Conservation (phyloP, 148 eudicot genomes). For the Fagopyrum tataricum region DNA sequence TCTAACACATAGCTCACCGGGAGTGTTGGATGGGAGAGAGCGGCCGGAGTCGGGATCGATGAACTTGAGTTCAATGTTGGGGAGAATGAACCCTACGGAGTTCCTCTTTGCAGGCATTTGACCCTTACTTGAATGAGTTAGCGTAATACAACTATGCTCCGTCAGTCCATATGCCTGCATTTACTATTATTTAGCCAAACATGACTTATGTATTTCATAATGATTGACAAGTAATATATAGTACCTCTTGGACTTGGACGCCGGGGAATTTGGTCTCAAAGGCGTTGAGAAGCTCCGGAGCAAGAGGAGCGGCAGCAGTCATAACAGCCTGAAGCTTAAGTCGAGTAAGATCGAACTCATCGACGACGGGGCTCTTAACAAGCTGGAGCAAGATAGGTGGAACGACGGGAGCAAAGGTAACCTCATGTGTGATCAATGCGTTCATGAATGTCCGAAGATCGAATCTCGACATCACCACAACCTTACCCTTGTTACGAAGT, state of each 20-base stretch:
- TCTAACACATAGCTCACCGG: constrained; percentile 79
- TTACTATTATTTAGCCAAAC: no score
- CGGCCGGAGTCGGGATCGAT: constrained; percentile 61
- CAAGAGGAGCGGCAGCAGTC: constrained; percentile 97
- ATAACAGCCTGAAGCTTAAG: constrained; percentile 66
- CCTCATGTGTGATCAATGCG: constrained; percentile 52
- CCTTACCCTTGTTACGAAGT: constrained; percentile 84
- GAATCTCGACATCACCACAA: constrained; percentile 76
- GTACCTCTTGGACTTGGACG: constrained; percentile 77
- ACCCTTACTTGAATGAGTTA: constrained; percentile 54
- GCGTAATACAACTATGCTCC: constrained; percentile 93
- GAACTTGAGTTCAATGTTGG: constrained; percentile 82
- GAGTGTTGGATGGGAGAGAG: constrained; percentile 69
- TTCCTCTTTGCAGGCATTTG: constrained; percentile 69
- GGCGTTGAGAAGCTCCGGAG: constrained; percentile 66
- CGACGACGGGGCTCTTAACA: constrained; percentile 62
- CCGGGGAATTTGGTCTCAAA: constrained; percentile 79
- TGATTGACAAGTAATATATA: no score
- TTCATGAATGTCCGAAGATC: constrained; percentile 52
- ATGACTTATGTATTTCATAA: no score
- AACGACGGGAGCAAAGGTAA: constrained; percentile 81
- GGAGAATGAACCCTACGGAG: constrained; percentile 85
- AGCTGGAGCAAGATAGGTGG: constrained; percentile 76
- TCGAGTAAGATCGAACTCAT: constrained; percentile 66
- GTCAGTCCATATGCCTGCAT: constrained; percentile 98